A percentile compares a stretch with the other conserved stretches of the same genome.
Evolutionary conservation across 768 basidiomycete species (phyloP).

Genomic region (Chiua virens): DNA sequence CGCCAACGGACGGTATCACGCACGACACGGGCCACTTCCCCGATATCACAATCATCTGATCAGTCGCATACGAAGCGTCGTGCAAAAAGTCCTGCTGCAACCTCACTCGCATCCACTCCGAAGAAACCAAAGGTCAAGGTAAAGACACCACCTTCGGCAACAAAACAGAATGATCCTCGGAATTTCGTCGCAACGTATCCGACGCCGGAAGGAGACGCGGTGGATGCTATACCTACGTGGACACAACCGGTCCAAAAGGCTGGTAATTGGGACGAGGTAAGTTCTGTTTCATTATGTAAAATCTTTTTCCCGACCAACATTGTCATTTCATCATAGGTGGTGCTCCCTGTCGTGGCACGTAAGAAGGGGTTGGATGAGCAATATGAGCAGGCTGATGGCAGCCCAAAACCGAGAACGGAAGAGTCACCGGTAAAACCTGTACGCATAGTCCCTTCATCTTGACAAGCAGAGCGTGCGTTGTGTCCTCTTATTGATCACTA

Average conservation of each 20-base stretch:
- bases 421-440: constrained; percentile 56
- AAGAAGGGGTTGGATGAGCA: constrained; percentile 76
- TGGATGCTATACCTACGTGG: constrained; percentile 81
- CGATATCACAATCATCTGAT: constrained; percentile 28
- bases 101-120: constrained; percentile 37
- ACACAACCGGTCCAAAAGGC: constrained; percentile 66
- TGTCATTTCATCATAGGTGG: constrained; percentile 50
- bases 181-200: constrained; percentile 71
- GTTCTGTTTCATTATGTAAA: constrained; percentile 18
- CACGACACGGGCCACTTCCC: constrained; percentile 31
- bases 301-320: constrained; percentile 6
- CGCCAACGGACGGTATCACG: constrained; percentile 19
- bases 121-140: constrained; percentile 41
- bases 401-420: constrained; percentile 50
- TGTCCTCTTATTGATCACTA: not conserved
- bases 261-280: constrained; percentile 85
- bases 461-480: not conserved
- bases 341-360: constrained; percentile 80
- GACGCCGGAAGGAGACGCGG: constrained; percentile 51
- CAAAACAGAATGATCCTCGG: constrained; percentile 45
- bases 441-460: constrained; percentile 27
- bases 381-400: constrained; percentile 71
- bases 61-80: constrained; percentile 43
- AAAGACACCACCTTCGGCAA: constrained; percentile 32
- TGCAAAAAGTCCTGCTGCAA: constrained; percentile 48